Evolutionary conservation across 2,329 filamentous ascomycete species (phyloP).

Genomic region (Colletotrichum sp.): DNA sequence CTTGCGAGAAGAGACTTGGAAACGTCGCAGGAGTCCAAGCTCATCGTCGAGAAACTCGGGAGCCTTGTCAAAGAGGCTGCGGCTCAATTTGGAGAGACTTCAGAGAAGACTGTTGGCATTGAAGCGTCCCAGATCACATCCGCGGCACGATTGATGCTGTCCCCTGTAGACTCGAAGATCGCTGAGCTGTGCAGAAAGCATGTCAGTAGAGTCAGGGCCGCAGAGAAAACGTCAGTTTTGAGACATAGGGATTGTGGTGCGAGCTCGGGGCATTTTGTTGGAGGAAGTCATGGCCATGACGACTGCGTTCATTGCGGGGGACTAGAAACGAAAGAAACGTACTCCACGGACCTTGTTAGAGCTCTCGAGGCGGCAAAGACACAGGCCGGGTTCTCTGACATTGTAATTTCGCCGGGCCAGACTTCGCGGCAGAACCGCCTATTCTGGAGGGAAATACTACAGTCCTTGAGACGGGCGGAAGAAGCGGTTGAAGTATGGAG

Average conservation of each 20-base stretch:
- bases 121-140: neutral
- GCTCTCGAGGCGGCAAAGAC: neutral
- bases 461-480: no score
- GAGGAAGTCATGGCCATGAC: neutral
- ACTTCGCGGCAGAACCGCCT: no score
- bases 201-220: neutral
- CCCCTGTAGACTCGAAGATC: neutral
- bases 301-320: neutral
- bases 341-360: neutral
- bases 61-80: neutral
- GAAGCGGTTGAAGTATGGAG: no score
- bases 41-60: neutral
- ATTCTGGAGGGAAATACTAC: no score
- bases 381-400: no score
- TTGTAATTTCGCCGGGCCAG: no score
- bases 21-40: rapidly evolving
- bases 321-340: neutral
- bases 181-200: neutral
- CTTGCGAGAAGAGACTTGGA: rapidly evolving
- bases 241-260: neutral
- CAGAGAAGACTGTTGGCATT: neutral
- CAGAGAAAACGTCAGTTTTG: neutral
- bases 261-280: neutral
- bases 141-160: neutral
- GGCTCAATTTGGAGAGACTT: neutral